These are phyloP conservation scores for Collybia mongolica DNA, from an alignment of 768 basidiomycete genomes.

Conservation along the genomic window DNA sequence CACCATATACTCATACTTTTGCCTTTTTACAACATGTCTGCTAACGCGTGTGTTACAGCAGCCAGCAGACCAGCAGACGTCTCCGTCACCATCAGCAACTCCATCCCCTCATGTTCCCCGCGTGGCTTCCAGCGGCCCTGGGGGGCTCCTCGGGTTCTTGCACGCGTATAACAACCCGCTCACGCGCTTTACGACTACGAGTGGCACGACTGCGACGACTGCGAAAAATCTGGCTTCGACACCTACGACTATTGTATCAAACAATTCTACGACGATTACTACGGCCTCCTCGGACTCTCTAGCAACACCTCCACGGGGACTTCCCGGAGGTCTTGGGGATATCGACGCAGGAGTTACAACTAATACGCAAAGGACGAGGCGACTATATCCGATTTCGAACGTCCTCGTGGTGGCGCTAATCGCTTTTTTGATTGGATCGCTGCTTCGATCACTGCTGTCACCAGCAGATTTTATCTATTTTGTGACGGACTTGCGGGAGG, in stretches of 20 bases:
- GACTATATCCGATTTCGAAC: constrained; percentile 46
- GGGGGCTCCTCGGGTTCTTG: constrained; percentile 59
- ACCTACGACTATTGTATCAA: constrained; percentile 12
- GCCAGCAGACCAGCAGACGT: constrained; percentile 13
- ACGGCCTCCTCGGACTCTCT: constrained; percentile 3
- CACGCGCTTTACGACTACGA: constrained; percentile 43
- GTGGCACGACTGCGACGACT: constrained; percentile 22
- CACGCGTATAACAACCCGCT: constrained; percentile 60
- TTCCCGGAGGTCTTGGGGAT: constrained; percentile 38
- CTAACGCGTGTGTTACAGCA: constrained; percentile 11
- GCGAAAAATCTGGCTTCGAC: constrained; percentile 11
- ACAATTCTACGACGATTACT: constrained; percentile 8
- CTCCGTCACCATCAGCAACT: constrained; percentile 9
- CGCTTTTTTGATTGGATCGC: constrained; percentile 87
- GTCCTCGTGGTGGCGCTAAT: constrained; percentile 80
- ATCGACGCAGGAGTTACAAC: constrained; percentile 18
- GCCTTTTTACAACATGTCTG: constrained; percentile 10
- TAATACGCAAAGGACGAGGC: constrained; percentile 12
- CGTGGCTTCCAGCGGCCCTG: constrained; percentile 16
- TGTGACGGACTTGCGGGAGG: constrained; percentile 54
- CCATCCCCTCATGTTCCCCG: constrained; percentile 16
- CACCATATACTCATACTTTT: background rate
- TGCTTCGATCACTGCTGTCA: constrained; percentile 83
- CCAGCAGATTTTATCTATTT: constrained; percentile 92
- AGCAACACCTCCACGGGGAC: constrained; percentile 17